Conservation (phyloP, 768 basidiomycete species). For the Kwoniella botswanensis region DNA sequence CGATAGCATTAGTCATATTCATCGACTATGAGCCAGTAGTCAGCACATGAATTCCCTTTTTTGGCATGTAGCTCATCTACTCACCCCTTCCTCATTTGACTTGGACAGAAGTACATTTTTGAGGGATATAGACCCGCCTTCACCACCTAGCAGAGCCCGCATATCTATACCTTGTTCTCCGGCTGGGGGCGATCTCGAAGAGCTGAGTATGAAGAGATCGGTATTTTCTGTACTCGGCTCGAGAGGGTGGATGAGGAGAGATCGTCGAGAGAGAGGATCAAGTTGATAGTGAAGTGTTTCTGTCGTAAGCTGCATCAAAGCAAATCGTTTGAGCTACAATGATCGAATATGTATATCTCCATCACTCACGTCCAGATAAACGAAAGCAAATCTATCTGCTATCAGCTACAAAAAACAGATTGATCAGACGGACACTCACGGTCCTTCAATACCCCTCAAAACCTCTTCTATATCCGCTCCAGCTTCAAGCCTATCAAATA, state of each 20-base stretch:
- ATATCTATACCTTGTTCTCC: constrained; percentile 30
- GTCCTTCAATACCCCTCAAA: constrained; percentile 48
- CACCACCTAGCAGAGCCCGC: constrained; percentile 44
- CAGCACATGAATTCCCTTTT: background rate
- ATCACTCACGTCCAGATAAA: constrained; percentile 45
- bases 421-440: constrained; percentile 39
- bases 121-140: constrained; percentile 37
- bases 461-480: constrained; percentile 33
- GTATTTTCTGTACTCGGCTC: background rate
- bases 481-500: constrained; percentile 36
- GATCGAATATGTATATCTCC: background rate
- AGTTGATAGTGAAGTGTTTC: constrained; percentile 44
- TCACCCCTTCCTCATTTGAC: background rate
- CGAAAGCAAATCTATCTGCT: constrained; percentile 48
- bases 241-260: constrained; percentile 40
- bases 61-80: background rate
- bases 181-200: constrained; percentile 27
- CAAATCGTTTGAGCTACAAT: background rate
- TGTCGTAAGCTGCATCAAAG: constrained; percentile 19
- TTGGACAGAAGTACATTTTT: constrained; percentile 4
- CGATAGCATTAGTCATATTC: background rate
- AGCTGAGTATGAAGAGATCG: constrained; percentile 34
- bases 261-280: constrained; percentile 54
- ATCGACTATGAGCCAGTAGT: background rate
- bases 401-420: background rate